Evolutionary conservation across 1,139 yeast species (phyloP).

Genomic region (Geotrichum europaeum): DNA sequence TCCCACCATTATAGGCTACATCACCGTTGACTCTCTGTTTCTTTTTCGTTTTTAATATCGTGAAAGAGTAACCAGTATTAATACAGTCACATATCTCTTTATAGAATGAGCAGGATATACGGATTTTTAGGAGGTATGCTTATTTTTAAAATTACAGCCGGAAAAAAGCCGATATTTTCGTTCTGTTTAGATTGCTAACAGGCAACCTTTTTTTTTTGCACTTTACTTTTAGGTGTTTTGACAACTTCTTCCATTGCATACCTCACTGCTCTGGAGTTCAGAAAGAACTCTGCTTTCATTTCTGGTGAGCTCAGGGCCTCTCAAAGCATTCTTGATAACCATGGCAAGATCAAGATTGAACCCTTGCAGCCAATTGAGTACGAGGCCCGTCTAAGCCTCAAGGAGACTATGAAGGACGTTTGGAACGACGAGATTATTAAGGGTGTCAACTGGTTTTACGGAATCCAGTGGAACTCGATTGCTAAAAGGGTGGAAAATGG

Average conservation of each 20-base stretch:
- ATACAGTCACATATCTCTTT: neutral
- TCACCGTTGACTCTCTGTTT: neutral
- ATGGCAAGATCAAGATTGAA: conserved; percentile 32
- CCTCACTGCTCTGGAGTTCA: conserved; percentile 56
- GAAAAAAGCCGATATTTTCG: neutral
- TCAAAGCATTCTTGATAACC: conserved; percentile 42
- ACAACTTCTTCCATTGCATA: conserved; percentile 61
- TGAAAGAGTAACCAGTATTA: neutral
- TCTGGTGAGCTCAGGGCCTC: conserved; percentile 47
- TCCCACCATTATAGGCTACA: conserved; percentile 2
- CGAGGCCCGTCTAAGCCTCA: conserved; percentile 41
- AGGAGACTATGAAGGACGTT: conserved; percentile 67
- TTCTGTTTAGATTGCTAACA: neutral
- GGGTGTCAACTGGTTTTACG: conserved; percentile 58
- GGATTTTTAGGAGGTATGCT: conserved; percentile 56
- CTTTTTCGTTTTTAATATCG: neutral
- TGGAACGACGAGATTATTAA: conserved; percentile 75
- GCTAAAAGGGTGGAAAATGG: conserved; percentile 16
- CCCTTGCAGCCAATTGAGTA: conserved; percentile 32
- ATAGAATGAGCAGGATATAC: conserved; percentile 50
- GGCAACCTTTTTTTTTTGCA: neutral
- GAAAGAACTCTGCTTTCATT: conserved; percentile 44
- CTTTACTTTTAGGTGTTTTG: conserved; percentile 46
- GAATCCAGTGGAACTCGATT: conserved; percentile 17
- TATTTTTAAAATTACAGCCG: neutral